These are phyloP conservation scores for Dioszegia aurantiaca DNA, from an alignment of 768 basidiomycete species.

Conservation along the genomic window DNA sequence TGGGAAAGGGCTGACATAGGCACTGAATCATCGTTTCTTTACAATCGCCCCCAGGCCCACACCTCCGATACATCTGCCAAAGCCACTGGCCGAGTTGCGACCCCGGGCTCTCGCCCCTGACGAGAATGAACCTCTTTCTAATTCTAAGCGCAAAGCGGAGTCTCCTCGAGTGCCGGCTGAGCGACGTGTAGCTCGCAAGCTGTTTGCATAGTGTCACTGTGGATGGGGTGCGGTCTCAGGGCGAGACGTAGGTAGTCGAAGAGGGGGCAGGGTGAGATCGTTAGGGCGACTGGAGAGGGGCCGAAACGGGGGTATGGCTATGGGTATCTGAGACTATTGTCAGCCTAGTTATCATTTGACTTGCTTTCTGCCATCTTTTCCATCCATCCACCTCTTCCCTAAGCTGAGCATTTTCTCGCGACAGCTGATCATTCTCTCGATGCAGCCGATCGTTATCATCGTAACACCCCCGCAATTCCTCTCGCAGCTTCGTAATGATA, in stretches of 20 bases:
- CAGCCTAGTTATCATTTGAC: too few relatives aligned
- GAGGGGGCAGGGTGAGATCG: too few relatives aligned
- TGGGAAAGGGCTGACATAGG: conserved; percentile 57
- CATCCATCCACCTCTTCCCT: conserved; percentile 26
- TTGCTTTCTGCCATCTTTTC: conserved; percentile 18
- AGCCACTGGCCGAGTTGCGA: conserved; percentile 56
- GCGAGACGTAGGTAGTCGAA: too few relatives aligned
- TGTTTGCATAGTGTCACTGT: conserved; percentile 24
- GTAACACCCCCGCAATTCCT: conserved; percentile 21
- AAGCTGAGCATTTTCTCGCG: neutral
- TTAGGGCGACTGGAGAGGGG: neutral
- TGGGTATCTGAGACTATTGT: neutral
- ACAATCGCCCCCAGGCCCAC: conserved; percentile 79
- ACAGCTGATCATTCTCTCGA: conserved; percentile 22
- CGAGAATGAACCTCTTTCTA: conserved; percentile 38
- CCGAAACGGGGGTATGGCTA: conserved; percentile 3
- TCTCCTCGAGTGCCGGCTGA: conserved; percentile 20
- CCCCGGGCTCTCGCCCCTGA: conserved; percentile 58
- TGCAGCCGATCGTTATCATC: conserved; percentile 27
- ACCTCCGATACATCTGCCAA: conserved; percentile 83
- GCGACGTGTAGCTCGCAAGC: conserved; percentile 26
- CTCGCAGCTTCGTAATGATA: conserved; percentile 30
- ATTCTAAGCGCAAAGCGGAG: conserved; percentile 42
- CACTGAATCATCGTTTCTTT: conserved; percentile 84
- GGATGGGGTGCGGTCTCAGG: neutral